Percentiles rank a stretch among this genome's conserved stretches.
Evolutionary conservation across 768 basidiomycete species (phyloP).

Genomic region (Suillus occidentalis): DNA sequence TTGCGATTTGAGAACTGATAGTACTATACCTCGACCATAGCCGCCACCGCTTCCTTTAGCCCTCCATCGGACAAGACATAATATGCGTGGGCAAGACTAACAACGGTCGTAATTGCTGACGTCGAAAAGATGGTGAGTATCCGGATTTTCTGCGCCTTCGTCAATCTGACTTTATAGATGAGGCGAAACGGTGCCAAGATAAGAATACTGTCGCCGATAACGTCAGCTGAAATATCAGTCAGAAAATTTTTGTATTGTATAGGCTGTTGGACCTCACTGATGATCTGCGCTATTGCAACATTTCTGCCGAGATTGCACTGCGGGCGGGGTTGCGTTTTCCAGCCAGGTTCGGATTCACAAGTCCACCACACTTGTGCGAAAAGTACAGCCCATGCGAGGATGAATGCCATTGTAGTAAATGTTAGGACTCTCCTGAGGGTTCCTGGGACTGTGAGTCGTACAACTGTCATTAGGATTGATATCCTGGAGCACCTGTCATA

Average conservation of each 20-base stretch:
- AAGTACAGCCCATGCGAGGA: neutral
- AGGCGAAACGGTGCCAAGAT: conserved; percentile 46
- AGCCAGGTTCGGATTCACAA: neutral
- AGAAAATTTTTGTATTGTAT: neutral
- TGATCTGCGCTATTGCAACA: neutral
- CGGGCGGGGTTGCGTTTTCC: neutral
- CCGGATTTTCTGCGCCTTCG: conserved; percentile 39
- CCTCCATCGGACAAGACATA: conserved; percentile 21
- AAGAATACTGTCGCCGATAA: conserved; percentile 47
- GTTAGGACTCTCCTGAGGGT: neutral
- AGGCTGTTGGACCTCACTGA: neutral
- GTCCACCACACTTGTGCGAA: neutral
- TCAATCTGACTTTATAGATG: conserved; percentile 42
- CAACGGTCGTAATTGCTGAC: conserved; percentile 48
- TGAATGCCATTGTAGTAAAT: neutral
- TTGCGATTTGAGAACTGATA: neutral
- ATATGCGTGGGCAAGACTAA: conserved; percentile 43
- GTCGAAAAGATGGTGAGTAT: conserved; percentile 51
- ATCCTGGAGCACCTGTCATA: neutral
- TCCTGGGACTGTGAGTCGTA: neutral
- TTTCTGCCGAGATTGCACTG: neutral
- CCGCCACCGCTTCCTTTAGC: neutral
- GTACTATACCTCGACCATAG: neutral
- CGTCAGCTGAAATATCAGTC: conserved; percentile 40
- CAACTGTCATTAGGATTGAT: neutral